phyloP scores from a whole-genome alignment of 495 filamentous ascomycete species.

The Pyrenopolyporus hunteri region DNA sequence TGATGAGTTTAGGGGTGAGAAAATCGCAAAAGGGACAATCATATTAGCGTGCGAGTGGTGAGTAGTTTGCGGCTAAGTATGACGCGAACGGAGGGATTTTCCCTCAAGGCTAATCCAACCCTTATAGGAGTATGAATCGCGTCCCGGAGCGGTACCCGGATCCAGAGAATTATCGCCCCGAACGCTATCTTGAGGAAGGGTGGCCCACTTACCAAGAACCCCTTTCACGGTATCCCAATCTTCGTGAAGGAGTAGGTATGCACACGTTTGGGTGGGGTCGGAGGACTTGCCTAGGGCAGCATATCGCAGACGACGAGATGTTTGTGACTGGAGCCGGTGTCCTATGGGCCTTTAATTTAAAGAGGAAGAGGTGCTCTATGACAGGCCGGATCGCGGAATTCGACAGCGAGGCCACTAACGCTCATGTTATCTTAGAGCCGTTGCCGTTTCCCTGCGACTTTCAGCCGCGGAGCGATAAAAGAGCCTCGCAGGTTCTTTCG shows the following conservation, averaged over 20 bases:
- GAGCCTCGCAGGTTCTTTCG: constrained; percentile 43
- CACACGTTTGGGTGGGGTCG: constrained; percentile 69
- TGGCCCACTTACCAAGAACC: constrained; percentile 63
- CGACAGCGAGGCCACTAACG: constrained; percentile 57
- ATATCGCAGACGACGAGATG: constrained; percentile 66
- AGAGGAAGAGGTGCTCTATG: constrained; percentile 46
- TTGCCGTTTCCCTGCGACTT: constrained; percentile 49
- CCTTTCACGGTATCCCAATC: constrained; percentile 57
- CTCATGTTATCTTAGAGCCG: constrained; percentile 56
- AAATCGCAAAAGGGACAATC: constrained; percentile 58
- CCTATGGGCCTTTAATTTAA: constrained; percentile 58
- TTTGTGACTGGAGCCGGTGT: constrained; percentile 56
- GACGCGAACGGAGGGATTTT: too few relatives aligned
- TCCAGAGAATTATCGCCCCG: constrained; percentile 60
- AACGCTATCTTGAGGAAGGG: constrained; percentile 57
- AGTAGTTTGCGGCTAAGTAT: constrained; percentile 10
- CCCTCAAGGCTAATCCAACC: constrained; percentile 1
- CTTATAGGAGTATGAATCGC: constrained; percentile 56
- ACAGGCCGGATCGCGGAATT: constrained; percentile 52
- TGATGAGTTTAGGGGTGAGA: constrained; percentile 56
- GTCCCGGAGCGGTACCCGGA: constrained; percentile 56
- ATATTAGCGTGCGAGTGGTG: constrained; percentile 63
- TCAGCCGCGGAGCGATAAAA: constrained; percentile 45
- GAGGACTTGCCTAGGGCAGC: constrained; percentile 65
- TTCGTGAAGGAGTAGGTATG: constrained; percentile 56